Evolutionary conservation across 495 filamentous ascomycete genomes (phyloP), one percentile per base, ranked within the genome.

Genomic region (Podospora bellae-mahoneyi): DNA sequence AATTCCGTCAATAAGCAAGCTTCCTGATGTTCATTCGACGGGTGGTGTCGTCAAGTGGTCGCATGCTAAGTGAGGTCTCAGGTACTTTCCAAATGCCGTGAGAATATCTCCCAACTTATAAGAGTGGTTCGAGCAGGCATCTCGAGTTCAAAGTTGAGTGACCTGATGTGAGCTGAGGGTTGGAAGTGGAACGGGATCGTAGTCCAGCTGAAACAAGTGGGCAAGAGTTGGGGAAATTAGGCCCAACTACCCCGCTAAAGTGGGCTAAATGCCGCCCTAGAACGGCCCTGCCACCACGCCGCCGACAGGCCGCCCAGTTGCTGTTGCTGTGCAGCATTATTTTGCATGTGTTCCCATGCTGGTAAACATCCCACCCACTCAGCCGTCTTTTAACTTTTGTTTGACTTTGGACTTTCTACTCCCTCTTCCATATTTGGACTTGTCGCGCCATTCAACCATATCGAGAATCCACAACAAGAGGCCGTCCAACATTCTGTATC

Each of bases 251-350:
- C 67, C 70, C 64, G 64, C 70, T 64, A 63, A 63, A 65, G n/a
- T 44, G 54, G 32, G 60, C 64, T 48, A 59, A 64, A 57, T 15
- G 26, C 44, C 62, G 67, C 70, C 68, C 67, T 67, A 60, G 55
- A 26, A 58, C 55, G 23, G 23, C 55, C 56, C 62, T 48, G 55
- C 61, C 26, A 32, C 23, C 6, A 48, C 39, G 66, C 56, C 60
- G 66, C 65, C 58, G 63, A 64, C 61, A 66, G 39, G 48, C 30
- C 7, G 7, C 15, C 39, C 55, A 48, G 34, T 67, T 26, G 67
- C 60, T 71, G 70, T 68, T 74, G 72, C 72, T 70, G 66, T 66
- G 64, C 64, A 59, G 44, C 66, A 58, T 39, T 32, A 53, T 57
- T 57, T 57, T 18, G 39, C 39, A 48, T 48, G 39, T 48, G 39